Evolutionary conservation across 2,329 filamentous ascomycete species (phyloP).

Genomic region (Exophiala sideris): DNA sequence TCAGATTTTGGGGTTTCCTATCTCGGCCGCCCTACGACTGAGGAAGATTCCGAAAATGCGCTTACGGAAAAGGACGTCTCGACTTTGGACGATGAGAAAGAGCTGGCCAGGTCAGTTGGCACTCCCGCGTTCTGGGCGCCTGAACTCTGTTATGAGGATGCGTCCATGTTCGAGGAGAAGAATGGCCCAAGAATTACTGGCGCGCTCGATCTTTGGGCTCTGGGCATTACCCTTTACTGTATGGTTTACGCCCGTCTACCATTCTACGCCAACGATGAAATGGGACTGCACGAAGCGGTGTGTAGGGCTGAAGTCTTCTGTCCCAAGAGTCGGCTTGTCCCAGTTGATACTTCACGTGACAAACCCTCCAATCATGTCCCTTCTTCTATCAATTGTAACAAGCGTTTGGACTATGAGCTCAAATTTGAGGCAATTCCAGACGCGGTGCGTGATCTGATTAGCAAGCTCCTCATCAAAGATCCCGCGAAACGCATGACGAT

Average conservation of each 20-base stretch:
- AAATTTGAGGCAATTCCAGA: slow-evolving; percentile 84
- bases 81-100: slow-evolving; percentile 87
- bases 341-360: slow-evolving; percentile 48
- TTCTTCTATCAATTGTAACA: slow-evolving; percentile 59
- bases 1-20: slow-evolving; percentile 99
- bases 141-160: slow-evolving; percentile 87
- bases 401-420: slow-evolving; percentile 72
- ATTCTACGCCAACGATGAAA: slow-evolving; percentile 80
- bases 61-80: slow-evolving; percentile 75
- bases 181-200: slow-evolving; percentile 72
- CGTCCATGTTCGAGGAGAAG: slow-evolving; percentile 49
- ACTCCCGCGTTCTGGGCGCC: slow-evolving; percentile 97
- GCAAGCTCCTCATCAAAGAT: slow-evolving; percentile 80
- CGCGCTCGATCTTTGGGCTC: slow-evolving; percentile 95
- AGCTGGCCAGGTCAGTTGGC: slow-evolving; percentile 96
- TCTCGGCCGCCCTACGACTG: slow-evolving; percentile 80
- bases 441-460: slow-evolving; percentile 72
- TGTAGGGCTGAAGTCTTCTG: slow-evolving; percentile 91
- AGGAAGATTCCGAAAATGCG: slow-evolving; percentile 70
- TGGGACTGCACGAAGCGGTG: slow-evolving; percentile 85
- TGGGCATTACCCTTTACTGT: slow-evolving; percentile 94
- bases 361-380: slow-evolving; percentile 28
- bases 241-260: slow-evolving; percentile 91
- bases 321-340: slow-evolving; percentile 74
- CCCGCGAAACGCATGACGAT: slow-evolving; percentile 83